Percentiles rank a stretch among this genome's conserved stretches.
These are phyloP conservation scores for Ceratocystis colombiana DNA, from an alignment of 2,329 filamentous ascomycete species.

Conservation along the genomic window DNA sequence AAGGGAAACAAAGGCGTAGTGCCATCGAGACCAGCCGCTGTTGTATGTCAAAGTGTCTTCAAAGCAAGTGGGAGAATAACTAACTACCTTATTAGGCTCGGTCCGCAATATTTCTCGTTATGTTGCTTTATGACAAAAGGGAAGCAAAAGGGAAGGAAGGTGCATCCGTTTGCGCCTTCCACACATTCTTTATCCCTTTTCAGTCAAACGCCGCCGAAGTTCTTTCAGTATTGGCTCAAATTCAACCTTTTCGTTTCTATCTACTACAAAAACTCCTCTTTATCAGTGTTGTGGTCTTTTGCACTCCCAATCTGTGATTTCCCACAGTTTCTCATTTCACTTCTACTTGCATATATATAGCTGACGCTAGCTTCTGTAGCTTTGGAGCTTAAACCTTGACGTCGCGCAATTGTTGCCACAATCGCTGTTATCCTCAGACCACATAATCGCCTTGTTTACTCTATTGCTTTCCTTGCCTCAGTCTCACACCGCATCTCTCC, in stretches of 20 bases:
- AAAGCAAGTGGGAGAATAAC: background rate
- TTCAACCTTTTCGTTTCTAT: background rate
- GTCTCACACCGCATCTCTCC: background rate
- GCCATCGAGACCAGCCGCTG: background rate
- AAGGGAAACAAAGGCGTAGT: background rate
- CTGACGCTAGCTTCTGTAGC: background rate
- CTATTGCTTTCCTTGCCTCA: background rate
- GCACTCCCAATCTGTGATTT: background rate
- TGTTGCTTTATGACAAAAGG: constrained; percentile 9
- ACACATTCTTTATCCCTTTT: background rate
- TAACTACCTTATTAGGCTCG: background rate
- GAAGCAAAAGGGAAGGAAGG: background rate
- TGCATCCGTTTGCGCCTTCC: constrained; percentile 13
- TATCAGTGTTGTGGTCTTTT: background rate
- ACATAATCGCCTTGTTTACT: constrained; percentile 8
- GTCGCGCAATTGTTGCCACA: constrained; percentile 9
- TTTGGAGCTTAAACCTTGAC: constrained; percentile 10
- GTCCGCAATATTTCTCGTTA: background rate
- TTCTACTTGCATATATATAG: too few relatives aligned
- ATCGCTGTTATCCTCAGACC: constrained; percentile 8
- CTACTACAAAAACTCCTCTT: background rate
- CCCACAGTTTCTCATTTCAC: too few relatives aligned
- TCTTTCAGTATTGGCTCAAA: too few relatives aligned
- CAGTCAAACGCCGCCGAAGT: too few relatives aligned
- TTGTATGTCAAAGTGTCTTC: constrained; percentile 9